A percentile compares a stretch with the other conserved stretches of the same genome.
phyloP scores from a whole-genome alignment of 1,284 basidiomycete genomes.

The Fistulina hepatica region DNA sequence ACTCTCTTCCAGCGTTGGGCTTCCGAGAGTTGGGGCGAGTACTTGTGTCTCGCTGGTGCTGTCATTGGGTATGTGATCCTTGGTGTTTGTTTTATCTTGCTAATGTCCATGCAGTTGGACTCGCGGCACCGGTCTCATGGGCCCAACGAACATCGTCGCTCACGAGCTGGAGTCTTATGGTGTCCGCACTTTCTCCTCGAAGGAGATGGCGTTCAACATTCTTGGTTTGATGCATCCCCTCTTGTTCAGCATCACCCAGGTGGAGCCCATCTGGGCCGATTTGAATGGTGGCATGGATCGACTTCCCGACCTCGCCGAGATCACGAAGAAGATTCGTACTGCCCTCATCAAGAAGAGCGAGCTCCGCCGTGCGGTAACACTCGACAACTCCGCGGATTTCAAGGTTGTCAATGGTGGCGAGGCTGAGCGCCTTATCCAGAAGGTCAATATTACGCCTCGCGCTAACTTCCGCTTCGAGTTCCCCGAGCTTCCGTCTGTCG shows the following conservation, averaged over 20 bases:
- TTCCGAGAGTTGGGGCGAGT: conserved; percentile 99
- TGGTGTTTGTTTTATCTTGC: conserved; percentile 11
- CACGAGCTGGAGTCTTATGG: conserved; percentile 91
- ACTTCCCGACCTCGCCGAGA: conserved; percentile 87
- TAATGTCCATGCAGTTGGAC: conserved; percentile 59
- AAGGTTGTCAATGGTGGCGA: conserved; percentile 84
- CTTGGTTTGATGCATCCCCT: conserved; percentile 98
- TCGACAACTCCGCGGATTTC: conserved; percentile 94
- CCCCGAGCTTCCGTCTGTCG: conserved; percentile 65
- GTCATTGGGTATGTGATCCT: conserved; percentile 75
- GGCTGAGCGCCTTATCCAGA: conserved; percentile 89
- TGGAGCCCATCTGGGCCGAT: conserved; percentile 98
- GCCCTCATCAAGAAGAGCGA: conserved; percentile 76
- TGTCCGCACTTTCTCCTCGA: conserved; percentile 95
- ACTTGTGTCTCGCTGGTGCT: conserved; percentile 93
- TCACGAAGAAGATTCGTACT: conserved; percentile 79
- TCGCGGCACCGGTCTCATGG: conserved; percentile 97
- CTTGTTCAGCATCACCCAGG: conserved; percentile 99
- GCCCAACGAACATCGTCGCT: conserved; percentile 88
- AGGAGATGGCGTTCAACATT: conserved; percentile 99
- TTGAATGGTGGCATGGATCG: conserved; percentile 97
- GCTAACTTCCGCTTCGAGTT: conserved; percentile 97
- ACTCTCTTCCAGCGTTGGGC: conserved; percentile 97
- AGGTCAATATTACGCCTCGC: conserved; percentile 86
- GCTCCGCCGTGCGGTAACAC: conserved; percentile 84